These are phyloP conservation scores for Blastomyces gilchristii DNA, from an alignment of 2,329 filamentous ascomycete species.

Conservation along the genomic window DNA sequence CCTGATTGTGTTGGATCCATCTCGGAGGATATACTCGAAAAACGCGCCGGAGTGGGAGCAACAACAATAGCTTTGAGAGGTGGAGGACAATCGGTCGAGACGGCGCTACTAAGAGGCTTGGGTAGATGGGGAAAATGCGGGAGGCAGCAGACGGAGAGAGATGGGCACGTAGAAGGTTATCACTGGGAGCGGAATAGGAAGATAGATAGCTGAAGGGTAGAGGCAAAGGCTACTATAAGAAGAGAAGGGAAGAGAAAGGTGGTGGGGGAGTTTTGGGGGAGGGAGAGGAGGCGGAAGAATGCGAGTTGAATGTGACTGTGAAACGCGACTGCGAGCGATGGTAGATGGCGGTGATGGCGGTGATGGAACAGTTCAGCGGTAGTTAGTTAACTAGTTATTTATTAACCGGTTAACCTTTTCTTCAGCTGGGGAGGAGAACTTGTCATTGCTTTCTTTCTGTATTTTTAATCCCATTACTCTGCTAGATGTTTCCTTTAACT, in stretches of 20 bases:
- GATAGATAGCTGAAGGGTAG: neutral
- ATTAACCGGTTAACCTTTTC: neutral
- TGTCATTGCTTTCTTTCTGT: too few species aligned
- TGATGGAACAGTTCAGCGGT: neutral
- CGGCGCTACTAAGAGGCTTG: neutral
- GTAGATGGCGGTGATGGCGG: neutral
- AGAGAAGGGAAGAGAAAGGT: neutral
- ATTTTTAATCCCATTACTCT: neutral
- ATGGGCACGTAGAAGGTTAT: neutral
- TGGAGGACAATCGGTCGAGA: neutral
- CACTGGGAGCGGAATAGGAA: neutral
- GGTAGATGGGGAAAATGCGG: neutral
- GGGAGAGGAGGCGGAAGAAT: constrained; percentile 1
- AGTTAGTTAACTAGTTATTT: too few species aligned
- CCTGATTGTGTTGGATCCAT: constrained; percentile 13
- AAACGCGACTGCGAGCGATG: neutral
- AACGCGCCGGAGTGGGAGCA: neutral
- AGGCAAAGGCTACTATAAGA: neutral
- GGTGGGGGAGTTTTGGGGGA: neutral
- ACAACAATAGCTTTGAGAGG: neutral
- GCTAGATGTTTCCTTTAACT: too few species aligned
- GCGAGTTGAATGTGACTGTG: neutral
- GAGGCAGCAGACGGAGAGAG: too few species aligned
- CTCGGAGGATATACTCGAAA: neutral
- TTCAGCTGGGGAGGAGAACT: too few species aligned